These are phyloP conservation scores for Curvularia lunata DNA, from an alignment of 2,329 filamentous ascomycete genomes.

Conservation along the genomic window DNA sequence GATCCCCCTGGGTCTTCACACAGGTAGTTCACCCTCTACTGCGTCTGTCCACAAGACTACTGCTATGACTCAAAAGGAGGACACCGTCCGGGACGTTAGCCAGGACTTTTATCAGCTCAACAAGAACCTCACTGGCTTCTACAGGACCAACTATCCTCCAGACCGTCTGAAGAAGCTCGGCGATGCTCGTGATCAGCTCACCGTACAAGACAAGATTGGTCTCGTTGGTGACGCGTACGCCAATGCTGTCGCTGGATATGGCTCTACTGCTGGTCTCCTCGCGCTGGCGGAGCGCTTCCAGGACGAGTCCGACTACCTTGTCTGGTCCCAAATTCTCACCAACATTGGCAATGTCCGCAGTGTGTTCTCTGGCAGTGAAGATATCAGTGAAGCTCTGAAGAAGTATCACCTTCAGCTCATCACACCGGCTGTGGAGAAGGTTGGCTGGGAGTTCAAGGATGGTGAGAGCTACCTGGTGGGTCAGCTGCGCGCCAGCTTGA, in stretches of 20 bases:
- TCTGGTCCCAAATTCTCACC: conserved; percentile 85
- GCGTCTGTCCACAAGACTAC: conserved; percentile 67
- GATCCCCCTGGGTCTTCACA: conserved; percentile 86
- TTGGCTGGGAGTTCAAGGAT: conserved; percentile 84
- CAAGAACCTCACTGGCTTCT: conserved; percentile 85
- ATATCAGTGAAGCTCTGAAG: conserved; percentile 74
- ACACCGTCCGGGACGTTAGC: conserved; percentile 76
- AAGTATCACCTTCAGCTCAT: conserved; percentile 81
- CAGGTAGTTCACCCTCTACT: conserved; percentile 64
- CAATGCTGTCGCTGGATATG: conserved; percentile 84
- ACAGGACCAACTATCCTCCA: conserved; percentile 92
- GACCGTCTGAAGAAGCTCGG: conserved; percentile 80
- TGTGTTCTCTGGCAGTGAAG: conserved; percentile 80
- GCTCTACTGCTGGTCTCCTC: conserved; percentile 79
- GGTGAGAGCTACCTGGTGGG: conserved; percentile 81
- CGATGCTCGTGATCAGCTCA: conserved; percentile 75
- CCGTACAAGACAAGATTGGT: conserved; percentile 88
- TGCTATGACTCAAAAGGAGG: conserved; percentile 76
- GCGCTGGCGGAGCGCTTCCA: conserved; percentile 85
- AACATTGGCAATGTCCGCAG: conserved; percentile 78
- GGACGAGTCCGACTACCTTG: conserved; percentile 81
- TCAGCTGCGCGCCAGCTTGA: conserved; percentile 81
- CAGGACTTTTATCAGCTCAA: conserved; percentile 93
- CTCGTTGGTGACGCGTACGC: conserved; percentile 89
- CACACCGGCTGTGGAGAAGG: conserved; percentile 72